Conservation (phyloP, 2,329 filamentous ascomycete species). For the Anisogramma anomala region DNA sequence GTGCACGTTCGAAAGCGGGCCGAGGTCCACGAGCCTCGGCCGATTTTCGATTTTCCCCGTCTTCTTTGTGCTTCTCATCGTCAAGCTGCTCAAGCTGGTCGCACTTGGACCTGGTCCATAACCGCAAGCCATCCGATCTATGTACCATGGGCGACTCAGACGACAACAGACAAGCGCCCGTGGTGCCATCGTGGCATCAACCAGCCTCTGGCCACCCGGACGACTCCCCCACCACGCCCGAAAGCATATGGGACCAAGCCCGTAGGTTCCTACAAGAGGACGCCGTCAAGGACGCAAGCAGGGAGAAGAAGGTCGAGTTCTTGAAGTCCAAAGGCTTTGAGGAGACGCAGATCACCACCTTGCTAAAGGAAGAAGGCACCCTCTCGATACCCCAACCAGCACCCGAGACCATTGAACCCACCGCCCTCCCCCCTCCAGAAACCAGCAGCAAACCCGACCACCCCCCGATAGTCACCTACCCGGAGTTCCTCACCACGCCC, state of each 20-base stretch:
- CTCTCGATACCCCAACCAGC: too few species aligned
- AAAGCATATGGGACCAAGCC: conserved; percentile 49
- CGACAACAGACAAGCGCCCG: conserved; percentile 11
- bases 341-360: conserved; percentile 52
- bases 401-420: conserved; percentile 5
- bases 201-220: conserved; percentile 5
- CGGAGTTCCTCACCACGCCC: conserved; percentile 53
- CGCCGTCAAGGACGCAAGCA: conserved; percentile 54
- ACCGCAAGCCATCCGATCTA: neutral
- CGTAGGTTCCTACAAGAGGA: conserved; percentile 66
- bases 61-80: too few species aligned
- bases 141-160: conserved; percentile 17
- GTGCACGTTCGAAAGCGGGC: conserved; percentile 6
- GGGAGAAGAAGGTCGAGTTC: conserved; percentile 65
- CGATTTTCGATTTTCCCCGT: too few species aligned
- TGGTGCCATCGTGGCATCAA: conserved; percentile 16
- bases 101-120: neutral
- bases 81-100: too few species aligned
- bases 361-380: conserved; percentile 39
- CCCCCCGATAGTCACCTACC: conserved; percentile 56
- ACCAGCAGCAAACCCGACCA: conserved; percentile 26
- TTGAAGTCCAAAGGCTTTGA: conserved; percentile 65
- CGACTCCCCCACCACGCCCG: conserved; percentile 1
- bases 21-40: conserved; percentile 10
- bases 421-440: conserved; percentile 16